phyloP scores from a whole-genome alignment of 352 stramenopile genomes.

The Plasmopara muralis region DNA sequence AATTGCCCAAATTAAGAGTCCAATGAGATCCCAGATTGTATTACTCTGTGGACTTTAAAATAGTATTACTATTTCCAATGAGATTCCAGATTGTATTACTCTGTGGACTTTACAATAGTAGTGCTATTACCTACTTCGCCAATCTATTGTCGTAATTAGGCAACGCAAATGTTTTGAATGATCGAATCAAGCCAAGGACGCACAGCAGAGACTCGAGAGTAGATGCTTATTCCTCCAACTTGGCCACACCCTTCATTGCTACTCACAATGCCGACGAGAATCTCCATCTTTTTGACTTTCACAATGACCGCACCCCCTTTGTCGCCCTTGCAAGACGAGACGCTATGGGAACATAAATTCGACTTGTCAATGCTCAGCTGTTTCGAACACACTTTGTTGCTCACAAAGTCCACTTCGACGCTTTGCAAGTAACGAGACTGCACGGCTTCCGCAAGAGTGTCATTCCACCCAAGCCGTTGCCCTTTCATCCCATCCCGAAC shows the following conservation, averaged over 20 bases:
- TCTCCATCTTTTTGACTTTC: constrained; percentile 20
- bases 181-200: constrained; percentile 43
- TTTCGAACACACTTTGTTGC: constrained; percentile 29
- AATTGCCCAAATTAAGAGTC: too few relatives aligned
- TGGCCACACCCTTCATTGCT: constrained; percentile 40
- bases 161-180: constrained; percentile 21
- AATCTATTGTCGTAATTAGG: constrained; percentile 7
- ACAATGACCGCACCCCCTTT: constrained; percentile 44
- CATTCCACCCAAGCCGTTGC: constrained; percentile 36
- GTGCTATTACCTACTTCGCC: neutral
- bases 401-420: constrained; percentile 40
- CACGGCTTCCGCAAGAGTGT: constrained; percentile 26
- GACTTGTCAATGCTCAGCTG: constrained; percentile 26
- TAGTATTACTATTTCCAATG: neutral
- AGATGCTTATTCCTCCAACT: constrained; percentile 41
- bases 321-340: constrained; percentile 57
- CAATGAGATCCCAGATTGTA: neutral
- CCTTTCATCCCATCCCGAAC: constrained; percentile 24
- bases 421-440: constrained; percentile 34
- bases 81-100: neutral
- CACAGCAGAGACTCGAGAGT: constrained; percentile 40
- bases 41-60: neutral
- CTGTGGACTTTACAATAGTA: neutral
- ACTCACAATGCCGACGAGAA: constrained; percentile 49
- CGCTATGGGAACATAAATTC: constrained; percentile 45